A percentile compares a stretch with the other conserved stretches of the same genome.
Evolutionary conservation across 495 filamentous ascomycete genomes (phyloP).

Genomic region (Aspergillus bertholletiae): DNA sequence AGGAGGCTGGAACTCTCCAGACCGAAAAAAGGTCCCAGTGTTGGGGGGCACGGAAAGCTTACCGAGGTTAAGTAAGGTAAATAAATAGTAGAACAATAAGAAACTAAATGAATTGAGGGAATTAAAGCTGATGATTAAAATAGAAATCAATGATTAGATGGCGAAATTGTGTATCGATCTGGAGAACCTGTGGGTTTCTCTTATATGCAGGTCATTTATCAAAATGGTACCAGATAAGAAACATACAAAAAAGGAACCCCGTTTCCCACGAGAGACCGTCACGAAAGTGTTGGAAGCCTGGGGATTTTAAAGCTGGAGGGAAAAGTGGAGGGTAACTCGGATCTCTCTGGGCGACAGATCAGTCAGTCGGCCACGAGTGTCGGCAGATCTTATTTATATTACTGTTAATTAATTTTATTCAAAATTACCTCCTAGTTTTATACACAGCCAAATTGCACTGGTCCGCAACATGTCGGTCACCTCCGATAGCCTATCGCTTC

Average conservation of each 20-base stretch:
- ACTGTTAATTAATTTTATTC: not conserved
- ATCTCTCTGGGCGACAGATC: not conserved
- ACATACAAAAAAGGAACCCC: not conserved
- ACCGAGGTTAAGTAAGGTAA: not conserved
- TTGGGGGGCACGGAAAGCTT: not conserved
- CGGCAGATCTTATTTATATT: constrained; percentile 21
- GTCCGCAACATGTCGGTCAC: constrained; percentile 10
- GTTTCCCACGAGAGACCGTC: not conserved
- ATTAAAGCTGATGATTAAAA: not conserved
- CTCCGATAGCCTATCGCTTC: constrained; percentile 16
- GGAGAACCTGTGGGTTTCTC: not conserved
- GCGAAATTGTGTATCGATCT: not conserved
- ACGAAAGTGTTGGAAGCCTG: not conserved
- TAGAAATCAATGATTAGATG: not conserved
- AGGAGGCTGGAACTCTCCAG: constrained; percentile 2
- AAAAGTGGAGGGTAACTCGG: not conserved
- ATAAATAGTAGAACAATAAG: not conserved
- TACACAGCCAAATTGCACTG: not conserved
- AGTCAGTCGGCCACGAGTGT: constrained; percentile 8
- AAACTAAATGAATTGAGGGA: not conserved
- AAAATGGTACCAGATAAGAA: not conserved
- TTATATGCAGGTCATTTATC: constrained; percentile 1
- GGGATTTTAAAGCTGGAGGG: not conserved
- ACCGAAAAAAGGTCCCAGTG: no score
- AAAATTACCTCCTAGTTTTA: constrained; percentile 4